Base-by-base conservation (phyloP, 768 basidiomycete species). In the Sistotremastrum niveocremeum region DNA sequence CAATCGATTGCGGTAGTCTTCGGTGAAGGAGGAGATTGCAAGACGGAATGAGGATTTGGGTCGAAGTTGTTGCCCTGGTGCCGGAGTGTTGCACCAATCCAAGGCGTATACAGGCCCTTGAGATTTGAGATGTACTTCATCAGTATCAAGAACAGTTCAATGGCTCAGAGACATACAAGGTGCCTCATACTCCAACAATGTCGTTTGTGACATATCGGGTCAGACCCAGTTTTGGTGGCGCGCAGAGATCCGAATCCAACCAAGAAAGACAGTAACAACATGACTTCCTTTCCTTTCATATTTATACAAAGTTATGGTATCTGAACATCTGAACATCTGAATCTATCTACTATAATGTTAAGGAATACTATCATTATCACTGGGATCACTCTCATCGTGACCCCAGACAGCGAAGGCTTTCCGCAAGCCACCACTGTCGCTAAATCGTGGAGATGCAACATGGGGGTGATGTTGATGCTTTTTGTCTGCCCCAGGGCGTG, bases 321-420 rank as follows among this genome's bases (percentile, higher is more conserved):
- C 12, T 11, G 11, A 12, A 12, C 12, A 38, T 38, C 37, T 38
- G 12, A 38, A 20, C 20, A 20, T 20, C 20, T 20, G 20, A 20
- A 20, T 20, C 20, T 20, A 20, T 20, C 20, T 20, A 20, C 20
- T 20, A 20, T 20, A 20, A 20, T 20, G 20, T 62, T 52, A 69
- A 31, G 56, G 56, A 48, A 81, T 79, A 44, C 72, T 79, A 54
- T 87, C 85, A 51, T 84, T 87, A 9, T 84, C 71, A 55, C 80
- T 81, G 57, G 83, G 85, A 53, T 90, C 87, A 46, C 83, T 88
- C 61, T 89, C 87, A 56, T 90, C 87, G 37, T 86, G 81, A 1
- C 87, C 88, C 76, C 79, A 86, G 7, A 85, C 84, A 12, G 88
- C 87, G 55, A 90, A 90, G 6, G 83, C 80, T 34, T 76, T 67